A percentile compares a stretch with the other conserved stretches of the same genome.
Conservation (phyloP, 352 stramenopile species). For the Pythium oligandrum region DNA sequence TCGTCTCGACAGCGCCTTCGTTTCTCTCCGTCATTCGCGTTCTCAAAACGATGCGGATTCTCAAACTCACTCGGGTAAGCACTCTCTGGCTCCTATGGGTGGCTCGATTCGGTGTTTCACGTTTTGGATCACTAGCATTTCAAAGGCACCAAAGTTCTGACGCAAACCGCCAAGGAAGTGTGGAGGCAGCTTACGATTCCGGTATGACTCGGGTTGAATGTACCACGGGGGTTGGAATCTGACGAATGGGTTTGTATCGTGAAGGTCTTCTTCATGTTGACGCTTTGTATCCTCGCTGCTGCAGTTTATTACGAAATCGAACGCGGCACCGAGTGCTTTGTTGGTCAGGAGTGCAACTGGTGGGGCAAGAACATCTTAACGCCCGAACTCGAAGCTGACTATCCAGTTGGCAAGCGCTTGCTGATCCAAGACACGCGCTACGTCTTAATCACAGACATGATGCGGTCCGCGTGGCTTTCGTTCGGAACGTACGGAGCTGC, state of each 20-base stretch:
- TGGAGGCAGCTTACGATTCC: slow-evolving; percentile 62
- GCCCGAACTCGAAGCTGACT: slow-evolving; percentile 20
- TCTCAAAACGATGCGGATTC: slow-evolving; percentile 68
- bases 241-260: neutral
- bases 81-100: neutral
- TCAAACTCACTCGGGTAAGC: slow-evolving; percentile 61
- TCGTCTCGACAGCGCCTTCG: slow-evolving; percentile 57
- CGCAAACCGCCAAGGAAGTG: slow-evolving; percentile 45
- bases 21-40: slow-evolving; percentile 63
- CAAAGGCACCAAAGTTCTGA: slow-evolving; percentile 54
- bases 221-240: neutral
- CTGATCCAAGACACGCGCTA: slow-evolving; percentile 51
- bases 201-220: slow-evolving; percentile 19
- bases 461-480: slow-evolving; percentile 65
- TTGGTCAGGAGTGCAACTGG: slow-evolving; percentile 48
- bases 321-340: slow-evolving; percentile 60
- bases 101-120: neutral
- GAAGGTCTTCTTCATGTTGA: slow-evolving; percentile 75
- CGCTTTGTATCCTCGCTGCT: slow-evolving; percentile 51
- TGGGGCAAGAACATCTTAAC: slow-evolving; percentile 56
- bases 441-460: slow-evolving; percentile 62
- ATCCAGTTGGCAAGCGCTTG: slow-evolving; percentile 54
- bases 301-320: slow-evolving; percentile 75
- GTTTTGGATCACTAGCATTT: slow-evolving; percentile 40
- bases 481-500: slow-evolving; percentile 40